Percentiles rank a stretch among this genome's conserved stretches.
Conservation (phyloP, 1,139 yeast species). For the Candida dubliniensis region DNA sequence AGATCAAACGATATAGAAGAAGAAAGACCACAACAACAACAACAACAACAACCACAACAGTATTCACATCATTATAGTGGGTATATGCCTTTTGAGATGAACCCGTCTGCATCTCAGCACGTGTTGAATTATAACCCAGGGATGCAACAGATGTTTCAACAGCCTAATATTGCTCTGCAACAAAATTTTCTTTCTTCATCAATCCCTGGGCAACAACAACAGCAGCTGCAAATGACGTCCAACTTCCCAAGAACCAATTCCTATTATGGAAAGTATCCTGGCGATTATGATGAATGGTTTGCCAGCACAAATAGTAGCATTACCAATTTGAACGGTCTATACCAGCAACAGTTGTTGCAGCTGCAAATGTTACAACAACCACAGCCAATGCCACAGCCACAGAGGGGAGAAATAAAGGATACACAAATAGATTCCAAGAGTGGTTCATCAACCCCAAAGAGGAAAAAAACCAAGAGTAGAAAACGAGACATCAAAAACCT, state of each 20-base stretch:
- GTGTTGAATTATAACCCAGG: constrained; percentile 3
- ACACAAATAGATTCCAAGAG: constrained; percentile 1
- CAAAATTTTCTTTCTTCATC: too few species aligned
- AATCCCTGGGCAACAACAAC: constrained; percentile 3
- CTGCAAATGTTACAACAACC: constrained; percentile 4
- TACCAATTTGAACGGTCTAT: constrained; percentile 7
- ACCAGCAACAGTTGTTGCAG: constrained; percentile 3
- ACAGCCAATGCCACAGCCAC: constrained; percentile 2
- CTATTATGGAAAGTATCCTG: constrained; percentile 1
- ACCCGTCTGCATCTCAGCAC: constrained; percentile 5
- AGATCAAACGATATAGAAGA: constrained; percentile 7
- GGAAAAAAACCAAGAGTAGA: constrained; percentile 17
- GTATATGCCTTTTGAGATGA: constrained; percentile 12
- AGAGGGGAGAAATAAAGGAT: neutral
- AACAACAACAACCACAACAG: constrained; percentile 9
- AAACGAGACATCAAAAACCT: constrained; percentile 12
- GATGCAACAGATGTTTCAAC: constrained; percentile 8
- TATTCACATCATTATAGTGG: constrained; percentile 16
- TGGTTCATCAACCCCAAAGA: constrained; percentile 12
- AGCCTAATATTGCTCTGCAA: neutral
- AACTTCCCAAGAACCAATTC: constrained; percentile 1
- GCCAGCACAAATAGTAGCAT: constrained; percentile 6
- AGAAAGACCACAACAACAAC: constrained; percentile 4
- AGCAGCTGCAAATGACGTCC: neutral
- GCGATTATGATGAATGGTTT: constrained; percentile 7